Base-by-base conservation (phyloP, 352 stramenopile species). In the Phytophthora pluvialis region DNA sequence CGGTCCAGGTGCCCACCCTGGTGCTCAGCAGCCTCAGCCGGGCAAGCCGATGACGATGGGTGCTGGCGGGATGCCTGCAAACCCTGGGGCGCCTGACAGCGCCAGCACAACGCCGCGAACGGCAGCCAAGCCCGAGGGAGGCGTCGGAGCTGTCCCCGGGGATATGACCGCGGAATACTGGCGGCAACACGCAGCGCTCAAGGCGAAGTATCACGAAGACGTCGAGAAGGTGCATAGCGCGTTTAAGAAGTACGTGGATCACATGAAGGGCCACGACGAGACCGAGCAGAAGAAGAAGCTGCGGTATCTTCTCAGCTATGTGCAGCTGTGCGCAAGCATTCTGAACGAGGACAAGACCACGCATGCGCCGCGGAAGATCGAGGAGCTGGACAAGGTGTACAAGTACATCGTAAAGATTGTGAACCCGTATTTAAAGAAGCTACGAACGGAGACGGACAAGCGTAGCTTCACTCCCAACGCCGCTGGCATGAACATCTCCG, bases 331-430 rank as follows among this genome's bases (percentile, higher is more conserved):
- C 36, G 86, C 82, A 15, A 91, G 67, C 32, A 85, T 94, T 42
- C 42, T 94, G 60, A 91, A 80, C 39, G 86, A 94, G 59, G 82
- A 94, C 71, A 86, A 89, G 64, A 64, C 80, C 21, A 89, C 83
- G 35, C 72, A 90, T 42, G 72, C 77, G 35, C 78, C 86, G 15
- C 86, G 86, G n/a, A 89, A 89, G 61, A 73, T 94, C 11, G 83
- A 93, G 28, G 86, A 94, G 66, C 74, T 94, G 26, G 86, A 93
- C 72, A 94, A 91, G 72, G 86, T 94, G 44, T 93, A 91, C 77
- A 94, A 94, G 77, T 94, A 94, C 79, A 91, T 94, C 56, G 81
- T 94, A 31, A 92, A 92, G 58, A 94, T 94, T 51, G 86, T 94
- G 47, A 90, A 91, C 52, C 86, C 86, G 64, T 94, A 93, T 60